Evolutionary conservation across 1,284 basidiomycete species (phyloP).

Genomic region (Flammula alnicola): DNA sequence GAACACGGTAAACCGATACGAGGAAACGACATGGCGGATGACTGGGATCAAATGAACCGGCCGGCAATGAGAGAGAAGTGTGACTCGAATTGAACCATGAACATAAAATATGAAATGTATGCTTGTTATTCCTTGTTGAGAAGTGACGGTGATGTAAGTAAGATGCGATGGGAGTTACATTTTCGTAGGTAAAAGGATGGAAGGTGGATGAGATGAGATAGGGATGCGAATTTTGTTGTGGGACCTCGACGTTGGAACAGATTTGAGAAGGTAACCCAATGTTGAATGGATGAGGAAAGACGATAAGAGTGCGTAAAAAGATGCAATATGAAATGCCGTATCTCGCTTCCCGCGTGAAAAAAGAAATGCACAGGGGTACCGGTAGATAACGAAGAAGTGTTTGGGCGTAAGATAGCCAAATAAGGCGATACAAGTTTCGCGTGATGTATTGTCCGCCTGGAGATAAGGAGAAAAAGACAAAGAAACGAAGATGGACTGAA

Average conservation of each 20-base stretch:
- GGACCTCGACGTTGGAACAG: slow-evolving; percentile 11
- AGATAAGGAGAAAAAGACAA: slow-evolving; percentile 8
- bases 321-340: slow-evolving; percentile 11
- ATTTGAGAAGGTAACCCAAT: slow-evolving; percentile 13
- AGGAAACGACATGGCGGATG: no score
- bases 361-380: not conserved
- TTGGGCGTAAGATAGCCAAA: slow-evolving; percentile 2
- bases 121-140: slow-evolving; percentile 20
- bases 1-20: no score
- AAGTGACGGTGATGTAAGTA: slow-evolving; percentile 21
- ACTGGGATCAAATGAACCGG: no score
- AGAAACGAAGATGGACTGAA: not conserved
- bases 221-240: slow-evolving; percentile 9
- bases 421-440: slow-evolving; percentile 6
- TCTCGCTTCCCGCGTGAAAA: slow-evolving; percentile 1
- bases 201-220: not conserved
- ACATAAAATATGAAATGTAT: slow-evolving; percentile 3
- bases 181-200: slow-evolving; percentile 11
- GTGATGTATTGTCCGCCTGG: slow-evolving; percentile 3
- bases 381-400: not conserved
- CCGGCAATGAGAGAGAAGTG: no score
- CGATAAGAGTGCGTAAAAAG: slow-evolving; percentile 1
- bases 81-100: no score
- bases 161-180: slow-evolving; percentile 22
- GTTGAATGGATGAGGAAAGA: slow-evolving; percentile 15